Conservation (phyloP, 2,329 filamentous ascomycete species). For the Bipolaris oryzae region DNA sequence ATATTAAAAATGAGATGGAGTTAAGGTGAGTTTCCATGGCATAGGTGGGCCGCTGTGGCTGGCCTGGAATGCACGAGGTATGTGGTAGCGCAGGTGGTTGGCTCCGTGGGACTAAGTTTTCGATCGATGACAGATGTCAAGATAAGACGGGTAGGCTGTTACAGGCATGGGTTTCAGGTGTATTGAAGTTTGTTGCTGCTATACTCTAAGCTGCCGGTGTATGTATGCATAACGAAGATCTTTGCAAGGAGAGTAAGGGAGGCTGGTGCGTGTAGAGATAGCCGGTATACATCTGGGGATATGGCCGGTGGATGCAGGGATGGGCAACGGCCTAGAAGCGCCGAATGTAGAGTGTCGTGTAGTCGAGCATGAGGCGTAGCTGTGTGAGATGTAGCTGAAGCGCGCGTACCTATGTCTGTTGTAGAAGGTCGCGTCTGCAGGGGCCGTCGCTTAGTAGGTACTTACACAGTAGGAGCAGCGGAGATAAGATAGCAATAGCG, state of each 20-base stretch:
- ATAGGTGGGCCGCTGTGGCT: slow-evolving; percentile 6
- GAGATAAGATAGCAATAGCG: slow-evolving; percentile 11
- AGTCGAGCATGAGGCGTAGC: background rate
- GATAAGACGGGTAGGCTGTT: background rate
- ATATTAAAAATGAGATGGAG: background rate
- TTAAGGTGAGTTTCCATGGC: background rate
- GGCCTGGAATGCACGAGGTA: background rate
- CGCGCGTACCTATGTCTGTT: too few species aligned
- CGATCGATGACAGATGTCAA: background rate
- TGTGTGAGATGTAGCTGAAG: background rate
- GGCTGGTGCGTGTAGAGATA: slow-evolving; percentile 1
- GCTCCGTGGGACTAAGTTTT: background rate
- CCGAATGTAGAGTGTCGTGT: background rate
- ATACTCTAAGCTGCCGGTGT: background rate
- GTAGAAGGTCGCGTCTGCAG: background rate
- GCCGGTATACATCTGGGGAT: background rate
- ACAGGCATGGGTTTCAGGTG: background rate
- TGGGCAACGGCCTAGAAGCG: background rate
- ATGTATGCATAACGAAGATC: slow-evolving; percentile 9
- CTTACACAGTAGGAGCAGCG: too few species aligned
- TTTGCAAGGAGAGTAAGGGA: slow-evolving; percentile 2
- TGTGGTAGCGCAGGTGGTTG: slow-evolving; percentile 3
- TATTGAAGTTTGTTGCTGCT: background rate
- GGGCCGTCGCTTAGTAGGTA: slow-evolving; percentile 1
- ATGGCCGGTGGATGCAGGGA: slow-evolving; percentile 3